These are phyloP conservation scores for Krasilnikovozyma curviuscula DNA, from an alignment of 768 basidiomycete genomes.

Conservation along the genomic window DNA sequence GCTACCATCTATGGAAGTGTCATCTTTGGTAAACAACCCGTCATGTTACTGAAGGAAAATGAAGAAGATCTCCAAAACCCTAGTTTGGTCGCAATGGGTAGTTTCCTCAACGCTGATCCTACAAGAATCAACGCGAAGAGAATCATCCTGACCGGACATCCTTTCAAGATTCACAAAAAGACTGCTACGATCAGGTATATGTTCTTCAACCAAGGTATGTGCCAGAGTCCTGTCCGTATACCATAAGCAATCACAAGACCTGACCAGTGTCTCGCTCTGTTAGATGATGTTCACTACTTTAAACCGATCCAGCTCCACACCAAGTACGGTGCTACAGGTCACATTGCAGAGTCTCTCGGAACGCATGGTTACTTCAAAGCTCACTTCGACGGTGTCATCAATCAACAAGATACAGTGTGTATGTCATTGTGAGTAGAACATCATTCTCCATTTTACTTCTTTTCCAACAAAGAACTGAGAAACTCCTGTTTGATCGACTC, in stretches of 20 bases:
- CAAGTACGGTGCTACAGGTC: slow-evolving; percentile 72
- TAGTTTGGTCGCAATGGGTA: slow-evolving; percentile 70
- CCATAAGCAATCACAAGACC: background rate
- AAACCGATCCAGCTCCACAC: slow-evolving; percentile 83
- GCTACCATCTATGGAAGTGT: slow-evolving; percentile 81
- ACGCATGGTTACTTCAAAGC: slow-evolving; percentile 98
- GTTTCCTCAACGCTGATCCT: slow-evolving; percentile 71
- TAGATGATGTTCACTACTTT: slow-evolving; percentile 78
- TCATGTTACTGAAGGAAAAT: slow-evolving; percentile 54
- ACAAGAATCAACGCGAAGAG: slow-evolving; percentile 82
- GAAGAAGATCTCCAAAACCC: slow-evolving; percentile 31
- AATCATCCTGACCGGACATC: slow-evolving; percentile 86
- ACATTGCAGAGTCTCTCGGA: slow-evolving; percentile 67
- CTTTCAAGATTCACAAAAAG: slow-evolving; percentile 91
- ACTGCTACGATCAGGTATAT: slow-evolving; percentile 94
- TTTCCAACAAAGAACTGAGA: background rate
- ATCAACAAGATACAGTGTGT: slow-evolving; percentile 75
- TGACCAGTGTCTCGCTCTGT: slow-evolving; percentile 3
- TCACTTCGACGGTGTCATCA: slow-evolving; percentile 34
- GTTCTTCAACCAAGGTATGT: slow-evolving; percentile 76
- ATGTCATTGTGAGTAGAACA: slow-evolving; percentile 40
- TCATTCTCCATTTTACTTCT: background rate
- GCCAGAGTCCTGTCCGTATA: background rate
- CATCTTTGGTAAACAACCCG: slow-evolving; percentile 65
- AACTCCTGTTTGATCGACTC: background rate